These are phyloP conservation scores for Solanum gandarillasii DNA, from an alignment of 257 asterid species.

Conservation along the genomic window DNA sequence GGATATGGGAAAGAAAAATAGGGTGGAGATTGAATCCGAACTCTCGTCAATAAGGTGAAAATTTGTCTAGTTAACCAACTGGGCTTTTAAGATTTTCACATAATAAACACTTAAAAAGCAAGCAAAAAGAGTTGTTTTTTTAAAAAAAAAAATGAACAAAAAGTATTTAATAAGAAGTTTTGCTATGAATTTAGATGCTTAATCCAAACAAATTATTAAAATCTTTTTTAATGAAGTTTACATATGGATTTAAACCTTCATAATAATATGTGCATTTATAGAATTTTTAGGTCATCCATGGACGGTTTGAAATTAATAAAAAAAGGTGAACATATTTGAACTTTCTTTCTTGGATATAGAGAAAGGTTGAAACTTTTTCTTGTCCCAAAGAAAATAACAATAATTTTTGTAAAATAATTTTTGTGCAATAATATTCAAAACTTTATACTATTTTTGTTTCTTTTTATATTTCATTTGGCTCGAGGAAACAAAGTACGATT, in stretches of 20 bases:
- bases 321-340: not conserved
- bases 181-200: not conserved
- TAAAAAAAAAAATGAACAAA: fast-evolving
- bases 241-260: not conserved
- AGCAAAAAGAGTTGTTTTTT: no score
- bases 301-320: not conserved
- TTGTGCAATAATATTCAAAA: not conserved
- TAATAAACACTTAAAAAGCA: no score
- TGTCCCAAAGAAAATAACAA: not conserved
- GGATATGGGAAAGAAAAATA: not conserved
- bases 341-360: not conserved
- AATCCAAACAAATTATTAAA: no score
- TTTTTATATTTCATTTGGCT: not conserved
- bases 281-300: not conserved
- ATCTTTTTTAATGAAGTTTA: not conserved
- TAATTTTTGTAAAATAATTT: not conserved
- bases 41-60: fast-evolving
- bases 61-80: fast-evolving
- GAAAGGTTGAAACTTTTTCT: not conserved
- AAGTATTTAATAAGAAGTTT: not conserved
- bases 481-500: not conserved
- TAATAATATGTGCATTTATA: not conserved
- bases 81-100: fast-evolving
- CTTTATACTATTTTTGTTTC: not conserved
- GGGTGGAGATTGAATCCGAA: not conserved